Evolutionary conservation across 192 early-diverging fungal species (phyloP).

Genomic region (Rhizophagus sp.): DNA sequence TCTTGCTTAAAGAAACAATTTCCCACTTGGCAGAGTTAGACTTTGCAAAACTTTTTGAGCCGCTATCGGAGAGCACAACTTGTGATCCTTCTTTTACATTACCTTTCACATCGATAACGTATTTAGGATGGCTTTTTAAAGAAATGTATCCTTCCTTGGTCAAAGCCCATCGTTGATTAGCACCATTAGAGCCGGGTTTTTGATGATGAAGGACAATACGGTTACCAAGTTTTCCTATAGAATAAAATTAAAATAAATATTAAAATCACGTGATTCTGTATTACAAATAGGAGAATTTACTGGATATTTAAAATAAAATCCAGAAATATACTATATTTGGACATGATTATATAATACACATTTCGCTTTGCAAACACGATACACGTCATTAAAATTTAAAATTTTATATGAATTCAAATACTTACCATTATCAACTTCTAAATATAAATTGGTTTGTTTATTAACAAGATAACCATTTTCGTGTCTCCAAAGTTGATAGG

Average conservation of each 20-base stretch:
- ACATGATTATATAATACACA: too few species aligned
- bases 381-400: neutral
- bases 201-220: neutral
- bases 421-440: slow-evolving; percentile 23
- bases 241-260: neutral
- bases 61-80: slow-evolving; percentile 13
- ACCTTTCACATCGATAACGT: slow-evolving; percentile 24
- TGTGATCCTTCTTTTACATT: neutral
- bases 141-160: slow-evolving; percentile 24
- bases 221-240: slow-evolving; percentile 5
- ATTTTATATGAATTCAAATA: too few species aligned
- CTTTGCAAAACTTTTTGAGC: neutral
- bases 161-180: slow-evolving; percentile 23
- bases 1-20: neutral
- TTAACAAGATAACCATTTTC: slow-evolving; percentile 19
- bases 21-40: neutral
- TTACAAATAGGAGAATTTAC: too few species aligned
- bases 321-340: too few species aligned
- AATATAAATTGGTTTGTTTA: neutral
- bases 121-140: slow-evolving; percentile 16
- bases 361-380: too few species aligned
- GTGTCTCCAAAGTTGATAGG: slow-evolving; percentile 20
- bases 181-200: neutral
- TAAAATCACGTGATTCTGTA: neutral
- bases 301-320: too few species aligned